These are phyloP conservation scores for Bifiguratus adelaidae DNA, from an alignment of 192 early-diverging fungal species.

Conservation along the genomic window DNA sequence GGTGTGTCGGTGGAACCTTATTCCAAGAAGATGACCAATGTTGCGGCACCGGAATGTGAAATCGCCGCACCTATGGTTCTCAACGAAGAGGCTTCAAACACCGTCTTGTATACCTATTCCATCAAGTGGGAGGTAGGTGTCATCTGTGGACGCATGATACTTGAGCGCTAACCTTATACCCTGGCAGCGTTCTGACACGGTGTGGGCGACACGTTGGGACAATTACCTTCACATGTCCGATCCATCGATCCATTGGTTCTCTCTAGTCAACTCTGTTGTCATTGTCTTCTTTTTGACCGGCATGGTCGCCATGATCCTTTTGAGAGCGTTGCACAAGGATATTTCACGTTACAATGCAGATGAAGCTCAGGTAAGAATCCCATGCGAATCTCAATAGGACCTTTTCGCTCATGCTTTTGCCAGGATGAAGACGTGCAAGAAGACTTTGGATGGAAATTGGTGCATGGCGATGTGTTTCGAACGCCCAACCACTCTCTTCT, in stretches of 20 bases:
- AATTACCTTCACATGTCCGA: conserved; percentile 77
- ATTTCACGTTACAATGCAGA: conserved; percentile 82
- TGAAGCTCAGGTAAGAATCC: conserved; percentile 35
- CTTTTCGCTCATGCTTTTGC: no score
- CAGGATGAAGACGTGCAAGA: conserved; percentile 76
- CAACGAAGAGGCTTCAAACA: conserved; percentile 28
- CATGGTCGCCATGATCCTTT: conserved; percentile 83
- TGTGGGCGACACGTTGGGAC: conserved; percentile 83
- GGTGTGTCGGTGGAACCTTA: conserved; percentile 71
- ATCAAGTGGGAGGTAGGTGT: conserved; percentile 44
- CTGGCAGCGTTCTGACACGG: conserved; percentile 37
- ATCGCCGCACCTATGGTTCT: conserved; percentile 26
- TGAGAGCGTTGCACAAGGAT: conserved; percentile 84
- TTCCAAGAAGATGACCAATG: conserved; percentile 36
- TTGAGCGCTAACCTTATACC: not conserved
- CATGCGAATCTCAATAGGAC: no score
- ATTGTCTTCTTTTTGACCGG: conserved; percentile 88
- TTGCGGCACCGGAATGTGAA: conserved; percentile 16
- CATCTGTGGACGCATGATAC: not conserved
- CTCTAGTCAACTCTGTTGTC: conserved; percentile 86
- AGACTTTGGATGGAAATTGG: conserved; percentile 97
- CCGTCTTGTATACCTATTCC: conserved; percentile 52
- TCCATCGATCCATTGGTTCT: conserved; percentile 93
- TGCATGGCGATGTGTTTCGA: conserved; percentile 98
- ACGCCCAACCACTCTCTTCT: conserved; percentile 62